phyloP scores from a whole-genome alignment of 495 filamentous ascomycete species.

The Xanthoparmelia taractica region DNA sequence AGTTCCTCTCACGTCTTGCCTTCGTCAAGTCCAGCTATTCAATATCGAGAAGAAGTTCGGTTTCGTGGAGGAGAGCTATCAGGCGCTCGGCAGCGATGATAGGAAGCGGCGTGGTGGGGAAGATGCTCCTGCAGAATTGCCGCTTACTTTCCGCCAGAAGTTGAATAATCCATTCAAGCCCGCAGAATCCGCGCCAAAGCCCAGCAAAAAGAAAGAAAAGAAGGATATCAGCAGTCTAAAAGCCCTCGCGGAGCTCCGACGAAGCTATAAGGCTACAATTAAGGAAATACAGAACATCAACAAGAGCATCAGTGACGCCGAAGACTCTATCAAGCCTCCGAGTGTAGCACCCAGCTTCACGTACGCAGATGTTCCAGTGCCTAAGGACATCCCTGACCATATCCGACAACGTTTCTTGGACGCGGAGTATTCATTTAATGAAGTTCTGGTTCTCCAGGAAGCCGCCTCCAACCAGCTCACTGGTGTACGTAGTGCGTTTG shows the following conservation, averaged over 20 bases:
- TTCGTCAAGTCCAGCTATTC: neutral
- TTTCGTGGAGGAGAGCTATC: neutral
- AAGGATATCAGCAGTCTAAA: neutral
- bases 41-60: conserved; percentile 7
- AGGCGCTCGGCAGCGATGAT: neutral
- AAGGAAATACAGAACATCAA: neutral
- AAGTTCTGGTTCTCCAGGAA: neutral
- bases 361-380: neutral
- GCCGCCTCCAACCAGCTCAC: neutral
- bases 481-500: neutral
- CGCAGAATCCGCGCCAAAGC: neutral
- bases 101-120: neutral
- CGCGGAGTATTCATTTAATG: neutral
- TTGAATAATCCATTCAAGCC: neutral
- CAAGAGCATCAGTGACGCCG: neutral
- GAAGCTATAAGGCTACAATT: neutral
- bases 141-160: neutral
- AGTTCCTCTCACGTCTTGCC: neutral
- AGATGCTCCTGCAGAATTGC: neutral
- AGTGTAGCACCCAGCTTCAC: neutral
- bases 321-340: neutral
- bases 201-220: neutral
- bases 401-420: conserved; percentile 6
- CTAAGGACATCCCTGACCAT: neutral
- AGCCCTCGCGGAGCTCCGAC: neutral